phyloP scores from a whole-genome alignment of 352 stramenopile genomes.

The Pythium rishiriense region DNA sequence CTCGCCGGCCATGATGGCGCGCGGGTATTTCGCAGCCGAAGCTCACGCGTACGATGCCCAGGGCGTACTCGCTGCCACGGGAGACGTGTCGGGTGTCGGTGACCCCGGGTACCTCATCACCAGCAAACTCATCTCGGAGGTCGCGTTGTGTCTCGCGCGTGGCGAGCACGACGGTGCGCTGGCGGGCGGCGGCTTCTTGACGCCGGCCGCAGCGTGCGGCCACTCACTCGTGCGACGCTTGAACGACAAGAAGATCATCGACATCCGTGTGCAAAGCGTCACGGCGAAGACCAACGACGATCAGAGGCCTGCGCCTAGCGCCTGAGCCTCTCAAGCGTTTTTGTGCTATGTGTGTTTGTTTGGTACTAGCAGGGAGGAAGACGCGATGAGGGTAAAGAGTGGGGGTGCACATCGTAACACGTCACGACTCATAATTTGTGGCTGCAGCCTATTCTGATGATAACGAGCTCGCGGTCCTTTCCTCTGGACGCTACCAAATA shows the following conservation, averaged over 20 bases:
- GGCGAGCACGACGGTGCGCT: constrained; percentile 28
- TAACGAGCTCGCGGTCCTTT: not conserved
- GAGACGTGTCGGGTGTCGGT: constrained; percentile 14
- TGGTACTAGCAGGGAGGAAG: no score
- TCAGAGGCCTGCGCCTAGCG: not conserved
- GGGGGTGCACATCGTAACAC: no score
- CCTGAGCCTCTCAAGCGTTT: not conserved
- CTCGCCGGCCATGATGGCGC: constrained; percentile 53
- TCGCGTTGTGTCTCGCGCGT: constrained; percentile 40
- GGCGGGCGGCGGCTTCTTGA: constrained; percentile 52
- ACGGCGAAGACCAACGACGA: constrained; percentile 1
- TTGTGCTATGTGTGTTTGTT: no score
- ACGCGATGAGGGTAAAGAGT: no score
- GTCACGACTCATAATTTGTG: no score
- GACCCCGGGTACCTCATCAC: constrained; percentile 47
- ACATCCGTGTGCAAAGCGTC: constrained; percentile 34
- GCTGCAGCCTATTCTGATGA: not conserved
- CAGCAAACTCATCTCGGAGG: constrained; percentile 42
- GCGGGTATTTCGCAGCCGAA: constrained; percentile 57
- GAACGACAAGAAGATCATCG: constrained; percentile 57
- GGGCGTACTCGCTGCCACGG: constrained; percentile 29
- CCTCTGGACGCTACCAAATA: not conserved
- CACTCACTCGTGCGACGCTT: constrained; percentile 51
- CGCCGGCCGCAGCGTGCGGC: constrained; percentile 56
- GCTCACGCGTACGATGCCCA: constrained; percentile 37